Evolutionary conservation across 768 basidiomycete species (phyloP), one percentile per base, ranked within the genome.

Genomic region (Crassisporium funariophilum): DNA sequence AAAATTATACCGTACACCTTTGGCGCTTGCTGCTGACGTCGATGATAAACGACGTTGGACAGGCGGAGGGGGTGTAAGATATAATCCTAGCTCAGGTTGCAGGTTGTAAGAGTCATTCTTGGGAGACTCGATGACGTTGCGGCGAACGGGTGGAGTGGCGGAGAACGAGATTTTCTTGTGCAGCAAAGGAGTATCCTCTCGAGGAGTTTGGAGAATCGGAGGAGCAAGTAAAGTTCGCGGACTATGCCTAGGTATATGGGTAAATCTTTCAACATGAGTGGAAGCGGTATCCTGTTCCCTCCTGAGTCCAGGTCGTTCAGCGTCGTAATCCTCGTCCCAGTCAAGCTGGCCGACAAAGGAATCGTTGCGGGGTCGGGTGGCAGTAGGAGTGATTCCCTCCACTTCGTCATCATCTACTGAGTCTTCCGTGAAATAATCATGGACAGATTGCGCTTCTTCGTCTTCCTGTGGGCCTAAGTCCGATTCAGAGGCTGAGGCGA

Each of bases 401-500:
- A 25, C 52, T 33, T 41, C 35, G 35, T 62, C 57, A 20, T 57
- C 58, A 20, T 44, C 40, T 31, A 60, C 62, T 25, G 54, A 47
- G 25, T 63, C 56, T 19, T 60, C 58, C 17, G 53, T 51, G 46
- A 63, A 66, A 15, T 49, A 52, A 27, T 41, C 43, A 17, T 44
- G 53, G 52, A 42, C 46, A 33, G 40, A 21, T 27, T 44, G 42
- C 1, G 52, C 62, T 24, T 72, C 69, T 25, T 70, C 71, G 37
- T 77, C 72, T 22, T 68, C 62, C 6, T 66, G 69, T 15, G 66
- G 61, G 43, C 70, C 70, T 13, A 63, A 67, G 5, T n/a, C n/a
- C n/a, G 66, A 58, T 46, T 79, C 76, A 5, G 73, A 68, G 3
- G 77, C 67, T 9, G 75, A 70, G n/a, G 75, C 76, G 19, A 84